phyloP scores from a whole-genome alignment of 176 grass and related monocot genomes.

The Eragrostis curvula region DNA sequence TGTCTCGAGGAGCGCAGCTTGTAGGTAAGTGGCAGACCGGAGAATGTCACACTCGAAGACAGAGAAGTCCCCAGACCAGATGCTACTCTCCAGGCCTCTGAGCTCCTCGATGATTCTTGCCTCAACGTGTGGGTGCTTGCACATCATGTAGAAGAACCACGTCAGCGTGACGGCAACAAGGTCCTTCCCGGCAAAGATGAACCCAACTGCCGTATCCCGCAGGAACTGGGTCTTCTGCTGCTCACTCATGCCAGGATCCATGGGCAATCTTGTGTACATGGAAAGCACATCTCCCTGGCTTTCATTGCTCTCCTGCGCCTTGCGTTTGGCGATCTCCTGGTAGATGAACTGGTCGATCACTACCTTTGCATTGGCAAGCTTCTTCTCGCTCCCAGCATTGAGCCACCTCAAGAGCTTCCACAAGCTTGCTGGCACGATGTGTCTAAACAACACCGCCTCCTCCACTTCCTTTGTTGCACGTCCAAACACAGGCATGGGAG shows the following conservation, averaged over 20 bases:
- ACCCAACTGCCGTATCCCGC: constrained; percentile 49
- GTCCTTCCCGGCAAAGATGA: constrained; percentile 66
- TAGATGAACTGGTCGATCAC: constrained; percentile 57
- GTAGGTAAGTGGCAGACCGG: constrained; percentile 55
- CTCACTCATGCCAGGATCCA: constrained; percentile 23
- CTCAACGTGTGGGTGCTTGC: constrained; percentile 55
- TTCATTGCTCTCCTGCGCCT: constrained; percentile 18
- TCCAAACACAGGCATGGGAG: constrained; percentile 47
- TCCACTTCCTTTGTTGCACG: constrained; percentile 57
- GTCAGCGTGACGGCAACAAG: constrained; percentile 54
- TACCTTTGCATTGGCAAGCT: constrained; percentile 52
- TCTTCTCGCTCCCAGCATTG: constrained; percentile 63
- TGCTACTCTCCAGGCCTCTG: constrained; percentile 29
- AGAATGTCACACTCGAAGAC: constrained; percentile 50
- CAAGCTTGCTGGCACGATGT: constrained; percentile 43
- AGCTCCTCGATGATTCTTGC: constrained; percentile 55
- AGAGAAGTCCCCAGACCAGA: constrained; percentile 29
- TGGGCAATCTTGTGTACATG: constrained; percentile 48
- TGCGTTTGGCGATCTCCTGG: constrained; percentile 46
- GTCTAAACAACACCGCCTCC: constrained; percentile 65
- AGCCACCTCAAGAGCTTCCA: constrained; percentile 70
- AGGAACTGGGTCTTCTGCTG: constrained; percentile 46
- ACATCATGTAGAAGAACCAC: constrained; percentile 70
- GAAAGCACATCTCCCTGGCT: constrained; percentile 48
- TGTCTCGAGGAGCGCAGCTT: constrained; percentile 60